Conservation (phyloP, 768 basidiomycete species). For the Dioszegia hungarica region DNA sequence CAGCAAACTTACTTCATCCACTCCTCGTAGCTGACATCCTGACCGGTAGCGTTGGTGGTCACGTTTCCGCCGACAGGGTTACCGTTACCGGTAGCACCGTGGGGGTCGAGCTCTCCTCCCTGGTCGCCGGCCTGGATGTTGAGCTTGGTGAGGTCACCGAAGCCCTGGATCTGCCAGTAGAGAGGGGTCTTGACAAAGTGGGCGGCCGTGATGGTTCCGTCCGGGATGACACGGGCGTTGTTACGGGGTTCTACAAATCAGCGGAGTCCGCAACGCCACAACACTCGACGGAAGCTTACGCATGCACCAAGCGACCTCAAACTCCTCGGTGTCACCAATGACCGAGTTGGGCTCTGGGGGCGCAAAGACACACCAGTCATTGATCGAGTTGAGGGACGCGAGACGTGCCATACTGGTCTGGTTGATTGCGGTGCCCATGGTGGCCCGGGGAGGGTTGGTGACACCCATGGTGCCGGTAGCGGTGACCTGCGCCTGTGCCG, state of each 20-base stretch:
- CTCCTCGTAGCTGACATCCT: conserved; percentile 51
- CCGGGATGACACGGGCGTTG: conserved; percentile 52
- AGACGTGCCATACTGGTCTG: conserved; percentile 46
- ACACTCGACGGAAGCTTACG: conserved; percentile 34
- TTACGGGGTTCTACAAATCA: conserved; percentile 51
- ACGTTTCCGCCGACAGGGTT: conserved; percentile 52
- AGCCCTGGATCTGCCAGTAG: conserved; percentile 50
- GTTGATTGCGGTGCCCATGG: conserved; percentile 46
- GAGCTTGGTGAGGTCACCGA: conserved; percentile 52
- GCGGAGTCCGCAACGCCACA: conserved; percentile 45
- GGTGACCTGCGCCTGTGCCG: conserved; percentile 43
- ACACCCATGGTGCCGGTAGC: conserved; percentile 43
- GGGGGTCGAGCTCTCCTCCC: conserved; percentile 54
- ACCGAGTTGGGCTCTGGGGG: conserved; percentile 33
- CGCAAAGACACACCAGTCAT: conserved; percentile 47
- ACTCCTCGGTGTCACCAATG: conserved; percentile 50
- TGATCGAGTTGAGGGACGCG: conserved; percentile 46
- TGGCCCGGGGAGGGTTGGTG: conserved; percentile 43
- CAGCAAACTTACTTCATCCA: conserved; percentile 49
- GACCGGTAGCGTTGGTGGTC: conserved; percentile 48
- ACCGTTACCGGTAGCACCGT: conserved; percentile 50
- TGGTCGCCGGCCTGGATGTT: conserved; percentile 50
- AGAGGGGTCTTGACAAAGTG: conserved; percentile 54
- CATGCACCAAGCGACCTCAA: conserved; percentile 51
- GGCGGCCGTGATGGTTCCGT: conserved; percentile 49